Base-by-base conservation (phyloP, 176 grass and related monocot genomes). In the Saccharum officinarum region DNA sequence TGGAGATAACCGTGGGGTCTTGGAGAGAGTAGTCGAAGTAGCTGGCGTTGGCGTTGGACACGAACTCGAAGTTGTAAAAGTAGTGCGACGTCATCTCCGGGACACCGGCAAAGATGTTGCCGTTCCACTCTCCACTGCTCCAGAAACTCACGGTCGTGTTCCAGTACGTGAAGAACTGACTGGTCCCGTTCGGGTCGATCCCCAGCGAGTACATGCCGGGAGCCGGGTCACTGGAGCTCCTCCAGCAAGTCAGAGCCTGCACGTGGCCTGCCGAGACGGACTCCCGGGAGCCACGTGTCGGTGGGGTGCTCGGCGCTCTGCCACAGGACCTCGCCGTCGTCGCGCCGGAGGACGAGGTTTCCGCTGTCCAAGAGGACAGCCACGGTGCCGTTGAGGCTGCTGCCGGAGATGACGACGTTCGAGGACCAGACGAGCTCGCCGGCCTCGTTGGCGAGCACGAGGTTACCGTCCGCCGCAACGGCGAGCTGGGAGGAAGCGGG, bases 251-350 rank as follows among this genome's bases (percentile, higher is more conserved):
- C 25, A 92, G 55, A 11, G 5, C 41, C 75, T 89, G 87, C 49
- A n/a, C 63, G 0, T 74, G 38, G 55, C 80, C 80, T 1, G 15
- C 88, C 92, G 42, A 94, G 14, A 36, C 68, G 84, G 13, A 20
- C 57, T 12, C 88, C 88, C 0, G 92, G 88, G 11, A 94, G 76
- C 88, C 85, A 94, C 9, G 86, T 86, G 76, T 94, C 73, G 3
- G 82, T 86, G 30, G 86, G 92, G 76, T 91, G 67, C 3, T 94
- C 88, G 2, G 67, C 54, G 82, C 92, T 94, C 82, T 94, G 92
- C 92, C 88, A 91, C 46, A 85, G 55, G 9, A 88, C 34, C 39
- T 71, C 46, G 59, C 64, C 38, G n/a, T 40, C 1, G 15, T 37
- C 39, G 10, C 64, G 55, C 17, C 80, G 49, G 59, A 94, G 85